Percentiles rank a stretch among this genome's conserved stretches.
These are phyloP conservation scores for Auriscalpium microsporum DNA, from an alignment of 768 basidiomycete genomes.

Conservation along the genomic window DNA sequence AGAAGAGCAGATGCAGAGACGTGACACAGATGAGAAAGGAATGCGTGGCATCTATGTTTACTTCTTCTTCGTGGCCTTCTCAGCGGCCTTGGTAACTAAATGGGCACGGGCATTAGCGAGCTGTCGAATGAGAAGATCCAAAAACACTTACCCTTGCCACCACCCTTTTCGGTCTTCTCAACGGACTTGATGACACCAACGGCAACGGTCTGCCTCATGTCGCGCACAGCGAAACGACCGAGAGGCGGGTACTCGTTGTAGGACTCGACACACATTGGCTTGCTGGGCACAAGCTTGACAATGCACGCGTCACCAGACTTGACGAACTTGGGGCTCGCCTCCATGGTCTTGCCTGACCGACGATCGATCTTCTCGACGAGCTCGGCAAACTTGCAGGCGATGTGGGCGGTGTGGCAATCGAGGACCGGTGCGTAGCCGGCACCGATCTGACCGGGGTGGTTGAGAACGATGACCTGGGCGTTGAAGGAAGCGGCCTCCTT, in stretches of 20 bases:
- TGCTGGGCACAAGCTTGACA: slow-evolving; percentile 91
- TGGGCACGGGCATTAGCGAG: slow-evolving; percentile 4
- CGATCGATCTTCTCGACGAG: slow-evolving; percentile 99
- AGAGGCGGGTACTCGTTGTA: slow-evolving; percentile 98
- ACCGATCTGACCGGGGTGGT: slow-evolving; percentile 99
- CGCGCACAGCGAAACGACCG: slow-evolving; percentile 98
- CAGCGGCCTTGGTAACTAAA: slow-evolving; percentile 86
- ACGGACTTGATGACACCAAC: slow-evolving; percentile 98
- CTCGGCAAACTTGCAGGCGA: slow-evolving; percentile 98
- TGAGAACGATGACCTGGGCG: slow-evolving; percentile 99
- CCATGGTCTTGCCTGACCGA: slow-evolving; percentile 90
- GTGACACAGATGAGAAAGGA: slow-evolving; percentile 31
- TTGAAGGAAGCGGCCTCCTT: slow-evolving; percentile 99
- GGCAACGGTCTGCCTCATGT: slow-evolving; percentile 99
- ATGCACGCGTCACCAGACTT: slow-evolving; percentile 99
- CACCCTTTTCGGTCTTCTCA: slow-evolving; percentile 85
- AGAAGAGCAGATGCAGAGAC: slow-evolving; percentile 31
- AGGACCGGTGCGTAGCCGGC: slow-evolving; percentile 98
- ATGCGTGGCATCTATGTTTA: slow-evolving; percentile 68
- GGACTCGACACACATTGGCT: slow-evolving; percentile 92
- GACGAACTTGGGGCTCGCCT: slow-evolving; percentile 89
- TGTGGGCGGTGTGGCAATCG: slow-evolving; percentile 99
- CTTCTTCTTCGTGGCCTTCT: slow-evolving; percentile 96
- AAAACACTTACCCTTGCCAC: slow-evolving; percentile 66
- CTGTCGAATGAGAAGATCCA: background rate